Evolutionary conservation across 2,329 filamentous ascomycete species (phyloP).

Genomic region (Alternaria metachromatica): DNA sequence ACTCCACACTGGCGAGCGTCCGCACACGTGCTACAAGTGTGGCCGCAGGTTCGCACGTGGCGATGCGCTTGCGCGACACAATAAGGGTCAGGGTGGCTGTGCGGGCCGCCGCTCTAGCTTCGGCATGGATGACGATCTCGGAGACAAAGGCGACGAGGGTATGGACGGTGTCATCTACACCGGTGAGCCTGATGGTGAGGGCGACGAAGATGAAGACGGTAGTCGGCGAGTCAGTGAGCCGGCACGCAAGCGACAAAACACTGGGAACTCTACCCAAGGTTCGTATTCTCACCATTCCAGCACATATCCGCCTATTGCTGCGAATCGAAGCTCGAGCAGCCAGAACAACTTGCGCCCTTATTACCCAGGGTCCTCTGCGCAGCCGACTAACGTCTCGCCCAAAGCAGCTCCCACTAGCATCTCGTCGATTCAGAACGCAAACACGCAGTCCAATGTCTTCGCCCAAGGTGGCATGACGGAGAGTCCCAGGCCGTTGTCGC

Average conservation of each 20-base stretch:
- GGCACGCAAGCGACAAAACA: slow-evolving; percentile 72
- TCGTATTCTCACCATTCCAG: slow-evolving; percentile 71
- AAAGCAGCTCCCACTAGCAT: slow-evolving; percentile 47
- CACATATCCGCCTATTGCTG: slow-evolving; percentile 77
- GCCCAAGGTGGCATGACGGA: slow-evolving; percentile 78
- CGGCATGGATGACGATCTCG: slow-evolving; percentile 74
- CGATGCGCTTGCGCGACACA: slow-evolving; percentile 92
- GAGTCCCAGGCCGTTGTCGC: slow-evolving; percentile 83
- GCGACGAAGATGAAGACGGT: slow-evolving; percentile 57
- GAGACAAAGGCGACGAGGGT: slow-evolving; percentile 59
- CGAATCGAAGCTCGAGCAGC: slow-evolving; percentile 35
- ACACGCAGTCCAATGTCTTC: slow-evolving; percentile 64
- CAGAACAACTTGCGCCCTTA: slow-evolving; percentile 43
- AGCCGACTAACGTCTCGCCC: slow-evolving; percentile 49
- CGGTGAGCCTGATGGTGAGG: slow-evolving; percentile 64
- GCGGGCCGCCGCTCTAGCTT: slow-evolving; percentile 90
- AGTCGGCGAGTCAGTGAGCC: slow-evolving; percentile 71
- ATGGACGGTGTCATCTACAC: slow-evolving; percentile 70
- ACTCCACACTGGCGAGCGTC: slow-evolving; percentile 93
- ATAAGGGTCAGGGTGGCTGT: slow-evolving; percentile 93
- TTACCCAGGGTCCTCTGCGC: slow-evolving; percentile 45
- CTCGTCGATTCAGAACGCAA: slow-evolving; percentile 46
- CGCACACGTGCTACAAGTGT: slow-evolving; percentile 93
- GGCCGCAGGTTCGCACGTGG: slow-evolving; percentile 93
- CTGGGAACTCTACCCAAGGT: slow-evolving; percentile 59